Conservation (phyloP, 2,329 filamentous ascomycete genomes). For the Fusarium sp. region DNA sequence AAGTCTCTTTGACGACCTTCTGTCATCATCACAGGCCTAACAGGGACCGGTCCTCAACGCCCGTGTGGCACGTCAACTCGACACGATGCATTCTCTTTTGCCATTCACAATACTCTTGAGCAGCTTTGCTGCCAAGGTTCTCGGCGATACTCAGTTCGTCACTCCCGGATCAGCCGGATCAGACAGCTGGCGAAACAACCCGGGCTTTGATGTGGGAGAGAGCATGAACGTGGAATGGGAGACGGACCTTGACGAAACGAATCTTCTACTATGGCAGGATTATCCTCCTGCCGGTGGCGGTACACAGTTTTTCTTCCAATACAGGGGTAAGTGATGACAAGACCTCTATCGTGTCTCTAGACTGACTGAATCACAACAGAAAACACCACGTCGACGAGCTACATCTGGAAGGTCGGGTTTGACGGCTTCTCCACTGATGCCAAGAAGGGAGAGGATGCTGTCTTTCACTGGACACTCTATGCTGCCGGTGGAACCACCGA, state of each 20-base stretch:
- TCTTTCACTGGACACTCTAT: constrained; percentile 37
- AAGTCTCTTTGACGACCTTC: not conserved
- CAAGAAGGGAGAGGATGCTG: constrained; percentile 18
- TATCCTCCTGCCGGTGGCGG: constrained; percentile 28
- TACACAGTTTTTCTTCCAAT: constrained; percentile 12
- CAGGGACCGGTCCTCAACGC: not conserved
- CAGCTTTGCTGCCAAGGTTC: constrained; percentile 5
- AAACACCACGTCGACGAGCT: constrained; percentile 34
- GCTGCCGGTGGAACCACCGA: constrained; percentile 17
- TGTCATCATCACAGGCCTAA: not conserved
- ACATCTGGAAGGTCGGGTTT: constrained; percentile 38
- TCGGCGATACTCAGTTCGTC: constrained; percentile 20
- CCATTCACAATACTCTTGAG: constrained; percentile 14
- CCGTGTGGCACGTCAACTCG: not conserved
- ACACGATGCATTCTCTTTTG: constrained; percentile 18
- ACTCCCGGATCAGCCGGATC: constrained; percentile 34
- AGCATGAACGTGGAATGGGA: constrained; percentile 42
- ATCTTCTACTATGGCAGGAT: constrained; percentile 39
- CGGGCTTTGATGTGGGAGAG: constrained; percentile 34
- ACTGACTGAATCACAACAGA: constrained; percentile 23
- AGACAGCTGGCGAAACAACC: constrained; percentile 39
- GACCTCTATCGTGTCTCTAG: accelerated
- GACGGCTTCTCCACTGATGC: constrained; percentile 20
- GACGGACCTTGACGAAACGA: constrained; percentile 31
- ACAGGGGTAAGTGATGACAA: not conserved